phyloP scores from a whole-genome alignment of 305 asterid genomes.

The Coffea humblotiana region DNA sequence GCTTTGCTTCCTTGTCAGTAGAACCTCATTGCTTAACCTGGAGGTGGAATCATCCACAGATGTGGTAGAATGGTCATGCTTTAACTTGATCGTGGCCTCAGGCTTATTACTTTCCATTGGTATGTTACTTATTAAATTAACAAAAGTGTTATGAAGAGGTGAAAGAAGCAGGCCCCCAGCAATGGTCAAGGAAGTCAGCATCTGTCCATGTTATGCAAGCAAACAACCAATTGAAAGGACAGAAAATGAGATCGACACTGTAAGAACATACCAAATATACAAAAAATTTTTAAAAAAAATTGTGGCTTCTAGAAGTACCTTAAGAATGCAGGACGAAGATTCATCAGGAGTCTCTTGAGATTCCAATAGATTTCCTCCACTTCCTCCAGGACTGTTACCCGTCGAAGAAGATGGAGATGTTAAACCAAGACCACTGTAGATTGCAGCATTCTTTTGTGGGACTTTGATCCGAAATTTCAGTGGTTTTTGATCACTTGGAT shows the following conservation, averaged over 20 bases:
- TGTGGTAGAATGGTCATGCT: constrained; percentile 28
- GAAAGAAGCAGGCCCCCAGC: constrained; percentile 56
- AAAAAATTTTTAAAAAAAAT: neutral
- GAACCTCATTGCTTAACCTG: constrained; percentile 38
- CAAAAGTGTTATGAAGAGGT: constrained; percentile 68
- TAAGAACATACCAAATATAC: neutral
- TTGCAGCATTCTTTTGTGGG: constrained; percentile 64
- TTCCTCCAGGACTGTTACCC: constrained; percentile 65
- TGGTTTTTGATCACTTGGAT: constrained; percentile 44
- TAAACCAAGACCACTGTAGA: constrained; percentile 76
- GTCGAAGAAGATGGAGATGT: constrained; percentile 78
- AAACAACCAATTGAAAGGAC: constrained; percentile 19
- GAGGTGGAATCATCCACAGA: constrained; percentile 36
- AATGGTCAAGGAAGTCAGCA: constrained; percentile 61
- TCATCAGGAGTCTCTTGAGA: constrained; percentile 42
- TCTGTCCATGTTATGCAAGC: constrained; percentile 42
- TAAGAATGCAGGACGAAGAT: constrained; percentile 59
- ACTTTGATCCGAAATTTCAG: constrained; percentile 79
- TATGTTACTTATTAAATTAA: constrained; percentile 44
- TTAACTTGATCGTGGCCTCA: constrained; percentile 39
- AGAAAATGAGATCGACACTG: constrained; percentile 12
- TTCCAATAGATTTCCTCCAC: constrained; percentile 46
- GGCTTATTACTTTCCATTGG: constrained; percentile 29
- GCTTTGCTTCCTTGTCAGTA: constrained; percentile 34
- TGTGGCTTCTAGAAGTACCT: constrained; percentile 37